phyloP scores from a whole-genome alignment of 2,329 filamentous ascomycete species.

The Gaeumannomyces tritici region DNA sequence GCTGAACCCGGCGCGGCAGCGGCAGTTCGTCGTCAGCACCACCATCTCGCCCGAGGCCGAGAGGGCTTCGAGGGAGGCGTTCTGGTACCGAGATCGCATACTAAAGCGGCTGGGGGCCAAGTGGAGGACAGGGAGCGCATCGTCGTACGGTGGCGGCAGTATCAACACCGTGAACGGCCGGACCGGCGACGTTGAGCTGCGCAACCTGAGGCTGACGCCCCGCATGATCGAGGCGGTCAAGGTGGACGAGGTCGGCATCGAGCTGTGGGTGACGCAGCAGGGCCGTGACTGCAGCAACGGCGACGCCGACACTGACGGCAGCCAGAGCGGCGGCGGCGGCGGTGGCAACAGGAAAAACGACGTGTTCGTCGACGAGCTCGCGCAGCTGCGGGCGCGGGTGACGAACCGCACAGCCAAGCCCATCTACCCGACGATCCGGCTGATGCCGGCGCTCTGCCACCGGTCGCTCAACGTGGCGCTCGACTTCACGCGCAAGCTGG shows the following conservation, averaged over 20 bases:
- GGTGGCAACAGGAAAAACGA: constrained; percentile 12
- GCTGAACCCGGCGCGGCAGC: constrained; percentile 69
- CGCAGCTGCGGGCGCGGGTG: constrained; percentile 61
- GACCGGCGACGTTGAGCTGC: constrained; percentile 63
- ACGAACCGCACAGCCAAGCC: constrained; percentile 61
- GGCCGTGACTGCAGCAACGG: background rate
- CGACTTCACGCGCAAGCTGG: constrained; percentile 72
- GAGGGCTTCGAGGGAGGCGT: constrained; percentile 67
- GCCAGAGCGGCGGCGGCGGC: constrained; percentile 10
- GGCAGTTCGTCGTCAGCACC: constrained; percentile 86
- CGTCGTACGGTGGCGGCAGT: constrained; percentile 28
- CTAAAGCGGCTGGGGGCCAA: constrained; percentile 60
- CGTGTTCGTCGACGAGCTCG: constrained; percentile 49
- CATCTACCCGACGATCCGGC: constrained; percentile 62
- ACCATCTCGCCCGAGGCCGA: constrained; percentile 74
- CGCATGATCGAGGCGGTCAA: constrained; percentile 79
- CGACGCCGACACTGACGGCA: constrained; percentile 11
- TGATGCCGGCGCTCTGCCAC: constrained; percentile 69
- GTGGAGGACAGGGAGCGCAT: constrained; percentile 53
- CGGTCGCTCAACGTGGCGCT: constrained; percentile 63
- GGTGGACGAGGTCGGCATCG: constrained; percentile 67
- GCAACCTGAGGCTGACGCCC: constrained; percentile 61
- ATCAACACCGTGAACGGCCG: background rate
- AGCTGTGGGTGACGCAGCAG: constrained; percentile 41
- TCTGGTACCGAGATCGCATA: constrained; percentile 84